A percentile compares a stretch with the other conserved stretches of the same genome.
Conservation (phyloP, 192 early-diverging fungal species). For the Globomyces pollinis-pini region DNA sequence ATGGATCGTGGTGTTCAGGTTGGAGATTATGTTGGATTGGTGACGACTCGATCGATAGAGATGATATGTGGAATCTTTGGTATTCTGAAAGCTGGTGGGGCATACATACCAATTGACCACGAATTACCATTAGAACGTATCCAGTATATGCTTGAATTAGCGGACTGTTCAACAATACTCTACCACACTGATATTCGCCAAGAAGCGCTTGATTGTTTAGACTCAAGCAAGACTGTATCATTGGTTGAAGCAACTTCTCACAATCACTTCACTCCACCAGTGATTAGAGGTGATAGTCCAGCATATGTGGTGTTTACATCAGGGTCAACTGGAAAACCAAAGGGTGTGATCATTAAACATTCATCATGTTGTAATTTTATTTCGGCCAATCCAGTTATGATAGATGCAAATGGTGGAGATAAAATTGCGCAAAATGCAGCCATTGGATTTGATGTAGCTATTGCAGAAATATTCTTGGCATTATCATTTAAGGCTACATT, state of each 20-base stretch:
- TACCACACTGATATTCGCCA: not conserved
- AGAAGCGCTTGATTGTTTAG: not conserved
- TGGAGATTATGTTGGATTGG: slow-evolving; percentile 15
- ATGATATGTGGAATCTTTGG: slow-evolving; percentile 17
- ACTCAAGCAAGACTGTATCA: not conserved
- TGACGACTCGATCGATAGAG: slow-evolving; percentile 23
- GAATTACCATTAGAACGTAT: slow-evolving; percentile 21
- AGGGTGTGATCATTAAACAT: slow-evolving; percentile 26
- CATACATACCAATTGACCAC: slow-evolving; percentile 16
- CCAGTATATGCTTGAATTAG: slow-evolving; percentile 10
- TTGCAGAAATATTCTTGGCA: slow-evolving; percentile 21
- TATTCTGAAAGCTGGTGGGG: slow-evolving; percentile 23
- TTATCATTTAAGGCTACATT: slow-evolving; percentile 11
- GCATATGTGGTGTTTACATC: slow-evolving; percentile 37
- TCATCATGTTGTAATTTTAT: not conserved
- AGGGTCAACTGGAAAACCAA: slow-evolving; percentile 36
- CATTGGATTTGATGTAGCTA: slow-evolving; percentile 18
- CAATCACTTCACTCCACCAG: not conserved
- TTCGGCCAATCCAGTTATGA: not conserved
- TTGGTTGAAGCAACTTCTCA: not conserved
- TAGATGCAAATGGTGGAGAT: not conserved
- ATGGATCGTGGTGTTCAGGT: slow-evolving; percentile 10
- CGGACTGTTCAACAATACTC: not conserved
- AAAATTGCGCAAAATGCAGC: slow-evolving; percentile 15
- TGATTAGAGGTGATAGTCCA: slow-evolving; percentile 3